phyloP scores from a whole-genome alignment of 257 asterid genomes.

The Rehmannia glutinosa region DNA sequence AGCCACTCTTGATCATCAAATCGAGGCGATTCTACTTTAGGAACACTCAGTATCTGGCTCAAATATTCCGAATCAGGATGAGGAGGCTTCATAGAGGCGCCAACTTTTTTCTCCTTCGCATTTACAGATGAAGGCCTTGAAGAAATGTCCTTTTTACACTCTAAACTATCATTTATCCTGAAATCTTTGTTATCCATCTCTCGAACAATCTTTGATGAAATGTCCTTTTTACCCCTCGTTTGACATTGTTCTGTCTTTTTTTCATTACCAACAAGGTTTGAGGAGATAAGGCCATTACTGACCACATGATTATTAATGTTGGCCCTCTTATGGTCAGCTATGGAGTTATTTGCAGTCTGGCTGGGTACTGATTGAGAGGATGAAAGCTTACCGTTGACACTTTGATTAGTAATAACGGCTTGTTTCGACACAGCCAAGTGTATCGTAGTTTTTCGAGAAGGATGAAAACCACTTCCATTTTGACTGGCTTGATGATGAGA shows the following conservation, averaged over 20 bases:
- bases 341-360: slow-evolving; percentile 13
- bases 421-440: slow-evolving; percentile 19
- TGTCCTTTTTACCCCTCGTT: no score
- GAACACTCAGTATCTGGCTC: slow-evolving; percentile 40
- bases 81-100: slow-evolving; percentile 25
- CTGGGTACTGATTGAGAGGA: slow-evolving; percentile 27
- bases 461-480: slow-evolving; percentile 25
- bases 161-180: slow-evolving; percentile 26
- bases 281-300: slow-evolving; percentile 21
- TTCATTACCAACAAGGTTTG: slow-evolving; percentile 14
- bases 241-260: slow-evolving; percentile 29
- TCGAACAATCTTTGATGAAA: slow-evolving; percentile 1
- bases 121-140: slow-evolving; percentile 9
- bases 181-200: slow-evolving; percentile 21
- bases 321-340: slow-evolving; percentile 19
- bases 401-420: slow-evolving; percentile 12
- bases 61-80: slow-evolving; percentile 50
- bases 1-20: slow-evolving; percentile 50
- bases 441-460: slow-evolving; percentile 15
- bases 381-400: slow-evolving; percentile 19
- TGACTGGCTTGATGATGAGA: slow-evolving; percentile 30
- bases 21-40: slow-evolving; percentile 39
- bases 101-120: slow-evolving; percentile 21
- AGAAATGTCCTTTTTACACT: slow-evolving; percentile 15
- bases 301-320: slow-evolving; percentile 3